These are phyloP conservation scores for Skeletonema marinoi DNA, from an alignment of 108 stramenopile species.

Conservation along the genomic window DNA sequence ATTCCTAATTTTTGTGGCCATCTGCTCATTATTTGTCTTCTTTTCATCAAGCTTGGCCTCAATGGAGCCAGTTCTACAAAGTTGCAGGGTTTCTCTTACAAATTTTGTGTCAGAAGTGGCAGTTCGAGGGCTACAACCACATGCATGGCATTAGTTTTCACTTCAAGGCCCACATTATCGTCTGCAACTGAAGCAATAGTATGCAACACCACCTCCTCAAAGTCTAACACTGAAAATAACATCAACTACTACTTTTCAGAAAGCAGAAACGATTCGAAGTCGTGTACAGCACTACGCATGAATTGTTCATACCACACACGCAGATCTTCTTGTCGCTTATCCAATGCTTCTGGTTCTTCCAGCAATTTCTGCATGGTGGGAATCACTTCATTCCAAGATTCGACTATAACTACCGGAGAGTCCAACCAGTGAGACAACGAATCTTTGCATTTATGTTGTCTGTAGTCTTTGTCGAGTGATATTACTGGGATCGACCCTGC, in stretches of 20 bases:
- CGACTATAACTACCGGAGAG: slow-evolving; percentile 39
- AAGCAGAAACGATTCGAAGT: slow-evolving; percentile 10
- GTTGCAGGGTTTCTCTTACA: no score
- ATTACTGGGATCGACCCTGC: slow-evolving; percentile 46
- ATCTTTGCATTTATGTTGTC: slow-evolving; percentile 29
- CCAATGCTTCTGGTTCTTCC: slow-evolving; percentile 37
- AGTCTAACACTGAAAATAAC: no score
- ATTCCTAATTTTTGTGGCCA: no score
- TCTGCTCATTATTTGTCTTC: no score
- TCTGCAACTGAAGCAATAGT: no score
- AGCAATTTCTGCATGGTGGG: slow-evolving; percentile 16
- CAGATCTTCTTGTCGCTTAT: slow-evolving; percentile 36
- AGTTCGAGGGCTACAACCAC: no score
- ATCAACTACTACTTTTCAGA: not conserved
- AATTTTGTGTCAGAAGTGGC: no score
- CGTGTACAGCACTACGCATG: slow-evolving; percentile 17
- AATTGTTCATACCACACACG: slow-evolving; percentile 32
- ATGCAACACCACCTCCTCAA: no score
- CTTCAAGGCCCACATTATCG: no score
- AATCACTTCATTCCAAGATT: slow-evolving; percentile 38
- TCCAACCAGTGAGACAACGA: slow-evolving; percentile 22
- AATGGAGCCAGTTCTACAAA: no score
- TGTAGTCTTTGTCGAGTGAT: slow-evolving; percentile 16
- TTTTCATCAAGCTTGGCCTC: no score
- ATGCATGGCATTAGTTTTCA: no score